Percentiles rank a stretch among this genome's conserved stretches.
Evolutionary conservation across 1,139 yeast genomes (phyloP).

Genomic region (Hemisphaericaspora xylofermentans): DNA sequence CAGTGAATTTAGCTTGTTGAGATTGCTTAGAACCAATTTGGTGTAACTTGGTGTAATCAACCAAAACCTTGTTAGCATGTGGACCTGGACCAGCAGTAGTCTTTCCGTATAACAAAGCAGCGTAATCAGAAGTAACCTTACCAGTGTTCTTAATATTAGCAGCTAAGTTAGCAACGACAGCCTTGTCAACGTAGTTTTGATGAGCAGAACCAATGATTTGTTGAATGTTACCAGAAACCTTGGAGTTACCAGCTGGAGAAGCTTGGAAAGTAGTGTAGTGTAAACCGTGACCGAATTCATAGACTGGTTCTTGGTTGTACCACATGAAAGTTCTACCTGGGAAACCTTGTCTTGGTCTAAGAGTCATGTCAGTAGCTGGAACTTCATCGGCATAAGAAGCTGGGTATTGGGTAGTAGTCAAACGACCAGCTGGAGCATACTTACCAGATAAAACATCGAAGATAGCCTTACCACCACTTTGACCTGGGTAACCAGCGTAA

Average conservation of each 20-base stretch:
- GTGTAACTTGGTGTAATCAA: conserved; percentile 8
- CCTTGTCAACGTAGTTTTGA: conserved; percentile 3
- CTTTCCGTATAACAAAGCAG: conserved; percentile 7
- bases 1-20: conserved; percentile 7
- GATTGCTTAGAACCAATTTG: conserved; percentile 3
- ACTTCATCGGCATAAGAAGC: conserved; percentile 8
- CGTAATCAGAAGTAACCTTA: conserved; percentile 8
- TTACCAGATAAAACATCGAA: conserved; percentile 7
- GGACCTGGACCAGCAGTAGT: conserved; percentile 9
- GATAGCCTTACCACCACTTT: conserved; percentile 10
- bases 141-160: conserved; percentile 6
- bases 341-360: conserved; percentile 8
- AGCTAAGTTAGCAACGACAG: conserved; percentile 4
- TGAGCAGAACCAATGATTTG: conserved; percentile 4
- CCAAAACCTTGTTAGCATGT: conserved; percentile 7
- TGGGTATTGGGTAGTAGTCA: conserved; percentile 10
- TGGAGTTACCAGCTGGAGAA: neutral
- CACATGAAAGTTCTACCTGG: conserved; percentile 11
- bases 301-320: conserved; percentile 9
- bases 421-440: conserved; percentile 10
- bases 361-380: conserved; percentile 9
- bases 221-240: conserved; percentile 5
- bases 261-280: conserved; percentile 9
- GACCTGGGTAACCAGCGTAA: conserved; percentile 11
- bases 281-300: conserved; percentile 9